Evolutionary conservation across 371 early-diverging fungal genomes (phyloP), one percentile per base, ranked within the genome.

Genomic region (Actinomortierella wolfii): DNA sequence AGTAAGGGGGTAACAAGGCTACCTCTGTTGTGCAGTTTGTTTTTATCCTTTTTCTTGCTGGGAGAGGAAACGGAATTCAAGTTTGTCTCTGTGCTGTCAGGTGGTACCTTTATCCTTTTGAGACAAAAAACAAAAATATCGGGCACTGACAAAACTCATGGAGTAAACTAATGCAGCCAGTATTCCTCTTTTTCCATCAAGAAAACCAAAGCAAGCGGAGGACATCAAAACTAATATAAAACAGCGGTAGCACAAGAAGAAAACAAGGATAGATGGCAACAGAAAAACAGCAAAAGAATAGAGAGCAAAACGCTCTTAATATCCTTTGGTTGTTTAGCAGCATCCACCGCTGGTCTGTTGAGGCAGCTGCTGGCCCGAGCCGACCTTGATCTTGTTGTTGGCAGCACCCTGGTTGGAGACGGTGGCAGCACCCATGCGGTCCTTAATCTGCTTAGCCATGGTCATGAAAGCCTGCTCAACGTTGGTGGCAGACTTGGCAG

Each of bases 381-480:
- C 73, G 28, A 71, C 73, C 51, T 71, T 71, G 56, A 71, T 71
- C 66, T 39, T 71, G 62, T 71, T 71, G 66, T 24, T 71, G 45
- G 73, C 61, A 34, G 7, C 34, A 15, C 62, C 66, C 41, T 65
- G 45, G 18, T 65, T 65, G 59, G 46, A 61, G 52, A 71, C 66
- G 28, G 73, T 71, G 24, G 73, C 55, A 40, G 73, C 55, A 5
- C 73, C 73, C 73, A 71, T 71, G 51, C 73, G 73, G 23, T 71
- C 73, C 62, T 71, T 71, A 56, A 90, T 89, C 68, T 89, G 93
- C 83, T 89, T 90, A 20, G 97, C 97, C 87, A 97, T 88, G 25
- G 93, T 92, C 84, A 96, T 89, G 82, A 97, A 97, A 21, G 96
- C 95, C 76, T 94, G 93, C 81, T 97, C 97, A 21, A 97, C 97